Percentiles rank a stretch among this genome's conserved stretches.
Evolutionary conservation across 176 grass and related monocot genomes (phyloP).

Genomic region (Triticum urartu): DNA sequence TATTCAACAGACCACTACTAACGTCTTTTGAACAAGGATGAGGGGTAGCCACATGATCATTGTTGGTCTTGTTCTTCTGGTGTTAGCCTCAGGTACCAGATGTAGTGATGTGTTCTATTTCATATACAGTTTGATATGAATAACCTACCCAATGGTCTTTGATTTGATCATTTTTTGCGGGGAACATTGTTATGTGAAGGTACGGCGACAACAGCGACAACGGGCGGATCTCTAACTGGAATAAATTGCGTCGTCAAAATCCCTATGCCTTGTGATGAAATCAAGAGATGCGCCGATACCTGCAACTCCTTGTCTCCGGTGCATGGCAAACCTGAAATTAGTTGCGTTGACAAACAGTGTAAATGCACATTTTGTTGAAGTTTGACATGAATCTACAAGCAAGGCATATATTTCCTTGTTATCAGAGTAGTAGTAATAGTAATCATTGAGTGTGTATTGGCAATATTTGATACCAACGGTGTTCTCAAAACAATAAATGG

Average conservation of each 20-base stretch:
- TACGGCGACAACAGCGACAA: neutral
- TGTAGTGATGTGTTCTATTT: neutral
- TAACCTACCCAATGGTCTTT: neutral
- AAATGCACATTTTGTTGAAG: conserved; percentile 1
- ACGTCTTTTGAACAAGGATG: neutral
- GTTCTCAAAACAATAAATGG: neutral
- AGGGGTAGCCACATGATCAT: neutral
- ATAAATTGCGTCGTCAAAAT: neutral
- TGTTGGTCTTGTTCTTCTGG: neutral
- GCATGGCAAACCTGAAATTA: neutral
- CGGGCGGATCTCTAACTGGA: neutral
- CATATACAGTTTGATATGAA: neutral
- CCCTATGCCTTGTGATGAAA: conserved; percentile 6
- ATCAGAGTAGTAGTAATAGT: neutral
- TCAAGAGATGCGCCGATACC: neutral
- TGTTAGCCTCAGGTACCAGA: neutral
- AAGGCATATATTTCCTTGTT: neutral
- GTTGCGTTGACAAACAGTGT: neutral
- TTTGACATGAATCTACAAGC: neutral
- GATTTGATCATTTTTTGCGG: no score
- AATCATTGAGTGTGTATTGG: neutral
- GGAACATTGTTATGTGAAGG: neutral
- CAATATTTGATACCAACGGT: neutral
- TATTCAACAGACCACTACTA: neutral
- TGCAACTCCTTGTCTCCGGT: neutral